These are phyloP conservation scores for Erodium moschatum DNA, from an alignment of 441 rosid genomes.

Conservation along the genomic window DNA sequence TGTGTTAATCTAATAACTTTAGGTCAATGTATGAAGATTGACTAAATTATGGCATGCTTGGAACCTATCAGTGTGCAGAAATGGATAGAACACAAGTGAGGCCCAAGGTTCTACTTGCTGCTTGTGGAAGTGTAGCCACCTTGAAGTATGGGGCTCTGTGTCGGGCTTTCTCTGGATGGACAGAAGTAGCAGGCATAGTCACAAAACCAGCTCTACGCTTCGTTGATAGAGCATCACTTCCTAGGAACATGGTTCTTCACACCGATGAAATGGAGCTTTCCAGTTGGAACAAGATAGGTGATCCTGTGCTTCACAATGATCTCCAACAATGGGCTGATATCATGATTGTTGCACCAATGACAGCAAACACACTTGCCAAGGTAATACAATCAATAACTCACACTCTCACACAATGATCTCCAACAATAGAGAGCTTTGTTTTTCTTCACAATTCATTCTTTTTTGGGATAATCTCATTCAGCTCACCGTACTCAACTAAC, in stretches of 20 bases:
- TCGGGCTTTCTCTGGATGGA: slow-evolving; percentile 68
- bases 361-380: slow-evolving; percentile 84
- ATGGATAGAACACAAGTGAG: slow-evolving; percentile 27
- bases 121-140: slow-evolving; percentile 84
- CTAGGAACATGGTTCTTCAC: slow-evolving; percentile 48
- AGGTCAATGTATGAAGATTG: neutral
- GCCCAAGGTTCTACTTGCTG: slow-evolving; percentile 60
- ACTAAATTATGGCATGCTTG: slow-evolving; percentile 26
- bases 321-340: slow-evolving; percentile 81
- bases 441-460: neutral
- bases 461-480: no score
- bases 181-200: slow-evolving; percentile 66
- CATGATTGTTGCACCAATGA: slow-evolving; percentile 68
- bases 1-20: neutral
- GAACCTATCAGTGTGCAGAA: slow-evolving; percentile 27
- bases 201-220: slow-evolving; percentile 59
- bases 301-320: slow-evolving; percentile 65
- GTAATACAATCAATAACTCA: slow-evolving; percentile 21
- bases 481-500: no score
- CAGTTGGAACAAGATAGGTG: slow-evolving; percentile 64
- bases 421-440: neutral
- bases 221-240: slow-evolving; percentile 50
- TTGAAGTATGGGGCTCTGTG: slow-evolving; percentile 67
- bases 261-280: slow-evolving; percentile 73
- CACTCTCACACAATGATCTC: no score